These are phyloP conservation scores for Venturia carpophila DNA, from an alignment of 2,329 filamentous ascomycete species.

Conservation along the genomic window DNA sequence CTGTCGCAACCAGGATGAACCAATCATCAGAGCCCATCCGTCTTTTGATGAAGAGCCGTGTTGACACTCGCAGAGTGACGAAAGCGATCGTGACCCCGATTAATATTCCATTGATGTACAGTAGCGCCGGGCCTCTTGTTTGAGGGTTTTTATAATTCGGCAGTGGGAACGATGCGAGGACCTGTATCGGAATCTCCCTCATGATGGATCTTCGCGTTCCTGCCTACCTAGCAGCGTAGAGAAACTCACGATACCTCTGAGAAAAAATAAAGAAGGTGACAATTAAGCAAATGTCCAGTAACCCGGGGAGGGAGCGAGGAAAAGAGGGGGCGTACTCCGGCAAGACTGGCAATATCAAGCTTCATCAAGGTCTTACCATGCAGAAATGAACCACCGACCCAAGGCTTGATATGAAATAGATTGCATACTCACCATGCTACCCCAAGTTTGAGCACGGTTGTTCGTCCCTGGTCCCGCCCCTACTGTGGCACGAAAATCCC, in stretches of 20 bases:
- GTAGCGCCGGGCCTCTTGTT: constrained; percentile 15
- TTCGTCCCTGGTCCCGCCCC: background rate
- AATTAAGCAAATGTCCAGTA: background rate
- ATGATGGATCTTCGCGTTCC: background rate
- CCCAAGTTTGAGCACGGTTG: background rate
- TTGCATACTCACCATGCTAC: background rate
- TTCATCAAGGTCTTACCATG: constrained; percentile 4
- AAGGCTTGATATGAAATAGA: background rate
- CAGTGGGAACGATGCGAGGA: background rate
- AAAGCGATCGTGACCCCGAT: constrained; percentile 28
- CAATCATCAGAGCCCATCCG: constrained; percentile 38
- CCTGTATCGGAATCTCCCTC: constrained; percentile 14
- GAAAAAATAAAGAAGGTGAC: background rate
- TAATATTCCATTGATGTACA: constrained; percentile 13
- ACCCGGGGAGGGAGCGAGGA: background rate
- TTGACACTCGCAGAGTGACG: constrained; percentile 34
- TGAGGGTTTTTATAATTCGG: constrained; percentile 16
- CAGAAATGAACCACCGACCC: too few species aligned
- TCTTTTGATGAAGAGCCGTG: constrained; percentile 33
- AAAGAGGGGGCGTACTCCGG: background rate
- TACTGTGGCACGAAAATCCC: background rate
- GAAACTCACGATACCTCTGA: background rate
- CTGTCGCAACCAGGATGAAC: constrained; percentile 35
- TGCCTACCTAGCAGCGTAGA: background rate
- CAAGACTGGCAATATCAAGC: background rate